phyloP scores from a whole-genome alignment of 352 stramenopile species.

The Pythium brachiatum region DNA sequence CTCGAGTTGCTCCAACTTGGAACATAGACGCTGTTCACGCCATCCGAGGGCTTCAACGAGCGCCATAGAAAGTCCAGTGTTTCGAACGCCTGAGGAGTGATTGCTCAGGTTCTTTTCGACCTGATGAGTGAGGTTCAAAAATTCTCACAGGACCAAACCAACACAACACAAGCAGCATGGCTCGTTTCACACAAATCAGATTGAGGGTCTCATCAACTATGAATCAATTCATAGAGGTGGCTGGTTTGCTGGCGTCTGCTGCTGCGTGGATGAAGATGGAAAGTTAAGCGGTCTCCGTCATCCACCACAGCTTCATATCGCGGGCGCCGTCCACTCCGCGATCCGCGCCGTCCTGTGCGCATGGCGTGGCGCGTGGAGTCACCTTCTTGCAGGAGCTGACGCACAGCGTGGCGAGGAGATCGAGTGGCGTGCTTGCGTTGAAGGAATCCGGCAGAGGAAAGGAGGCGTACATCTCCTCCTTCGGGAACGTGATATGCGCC shows the following conservation, averaged over 20 bases:
- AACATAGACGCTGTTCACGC: neutral
- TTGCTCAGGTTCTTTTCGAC: neutral
- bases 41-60: neutral
- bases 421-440: neutral
- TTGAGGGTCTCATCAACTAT: conserved; percentile 2
- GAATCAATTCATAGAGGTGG: conserved; percentile 6
- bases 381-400: conserved; percentile 1
- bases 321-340: neutral
- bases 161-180: neutral
- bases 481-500: neutral
- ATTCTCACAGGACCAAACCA: neutral
- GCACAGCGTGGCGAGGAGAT: conserved; percentile 1
- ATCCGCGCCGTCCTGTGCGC: neutral
- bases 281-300: neutral
- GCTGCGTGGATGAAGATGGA: no score
- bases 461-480: conserved; percentile 1
- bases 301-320: neutral
- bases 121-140: neutral
- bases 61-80: neutral
- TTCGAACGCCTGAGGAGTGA: neutral
- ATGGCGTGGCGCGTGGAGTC: neutral
- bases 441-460: neutral
- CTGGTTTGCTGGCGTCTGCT: no score
- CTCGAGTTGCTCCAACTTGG: neutral
- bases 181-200: neutral